A percentile compares a stretch with the other conserved stretches of the same genome.
Evolutionary conservation across 805 yeast genomes (phyloP).

Genomic region (Komagataella pastoris): DNA sequence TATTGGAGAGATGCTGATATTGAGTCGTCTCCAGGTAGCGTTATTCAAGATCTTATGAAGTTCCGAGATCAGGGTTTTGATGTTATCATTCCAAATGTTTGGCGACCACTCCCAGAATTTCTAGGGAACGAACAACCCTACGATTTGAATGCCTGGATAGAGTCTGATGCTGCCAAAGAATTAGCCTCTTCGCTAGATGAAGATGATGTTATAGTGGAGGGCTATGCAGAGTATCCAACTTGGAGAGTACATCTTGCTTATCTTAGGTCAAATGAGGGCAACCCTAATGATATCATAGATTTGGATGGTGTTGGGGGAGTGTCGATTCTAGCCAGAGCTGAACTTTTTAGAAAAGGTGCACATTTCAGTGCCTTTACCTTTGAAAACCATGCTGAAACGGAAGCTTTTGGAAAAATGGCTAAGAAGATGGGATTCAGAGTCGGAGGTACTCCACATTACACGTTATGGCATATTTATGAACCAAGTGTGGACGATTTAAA

Average conservation of each 20-base stretch:
- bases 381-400: conserved; percentile 79
- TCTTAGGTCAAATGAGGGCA: conserved; percentile 46
- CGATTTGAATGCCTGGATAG: conserved; percentile 95
- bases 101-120: conserved; percentile 94
- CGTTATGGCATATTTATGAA: conserved; percentile 83
- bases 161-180: conserved; percentile 62
- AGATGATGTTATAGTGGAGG: conserved; percentile 82
- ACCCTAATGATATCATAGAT: conserved; percentile 50
- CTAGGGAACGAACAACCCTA: conserved; percentile 88
- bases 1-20: conserved; percentile 86
- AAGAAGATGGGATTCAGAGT: conserved; percentile 67
- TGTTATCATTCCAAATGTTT: conserved; percentile 77
- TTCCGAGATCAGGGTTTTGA: conserved; percentile 37
- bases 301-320: conserved; percentile 86
- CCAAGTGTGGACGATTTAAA: conserved; percentile 77
- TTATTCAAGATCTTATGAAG: conserved; percentile 63
- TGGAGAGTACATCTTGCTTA: conserved; percentile 78
- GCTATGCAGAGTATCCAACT: conserved; percentile 78
- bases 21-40: conserved; percentile 69
- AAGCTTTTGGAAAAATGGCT: conserved; percentile 77
- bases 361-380: conserved; percentile 79
- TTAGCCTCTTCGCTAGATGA: conserved; percentile 53
- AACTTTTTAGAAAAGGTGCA: conserved; percentile 64
- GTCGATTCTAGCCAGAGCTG: conserved; percentile 63
- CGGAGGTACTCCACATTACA: conserved; percentile 84